These are phyloP conservation scores for Cucumis sativus DNA, from an alignment of 306 rosid species.

Conservation along the genomic window Cucumber_9930_V3 NC_026660.2:20364001-20364500, in stretches of 20 bases:
- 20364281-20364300: neutral
- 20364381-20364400: neutral
- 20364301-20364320: neutral
- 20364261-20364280: neutral
- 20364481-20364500: neutral
- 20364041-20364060: neutral
- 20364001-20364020: neutral
- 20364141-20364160: neutral
- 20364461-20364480: neutral
- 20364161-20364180: neutral
- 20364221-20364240: neutral
- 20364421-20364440: neutral
- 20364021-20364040: neutral
- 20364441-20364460: neutral
- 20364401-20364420: neutral
- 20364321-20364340: neutral
- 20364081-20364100: neutral
- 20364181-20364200: neutral
- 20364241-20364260: neutral
- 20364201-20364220: neutral
- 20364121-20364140: neutral
- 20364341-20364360: neutral
- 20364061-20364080: neutral
- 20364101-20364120: neutral
- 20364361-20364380: neutral